A percentile compares a stretch with the other conserved stretches of the same genome.
Conservation (phyloP, 1,284 basidiomycete species). For the Ganoderma resinaceum region DNA sequence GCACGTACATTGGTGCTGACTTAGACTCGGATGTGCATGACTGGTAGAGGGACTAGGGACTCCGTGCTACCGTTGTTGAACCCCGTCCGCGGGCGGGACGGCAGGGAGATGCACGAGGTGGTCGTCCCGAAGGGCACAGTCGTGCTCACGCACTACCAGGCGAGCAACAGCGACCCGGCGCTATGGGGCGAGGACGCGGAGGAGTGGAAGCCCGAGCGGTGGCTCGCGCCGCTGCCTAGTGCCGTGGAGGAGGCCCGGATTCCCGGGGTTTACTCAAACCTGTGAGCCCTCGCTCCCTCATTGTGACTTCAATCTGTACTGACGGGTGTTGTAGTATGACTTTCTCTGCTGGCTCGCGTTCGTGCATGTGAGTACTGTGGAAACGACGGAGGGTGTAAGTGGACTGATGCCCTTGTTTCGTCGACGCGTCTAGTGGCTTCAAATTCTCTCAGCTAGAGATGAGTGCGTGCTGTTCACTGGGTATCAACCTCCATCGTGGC, state of each 20-base stretch:
- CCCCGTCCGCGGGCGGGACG: slow-evolving; percentile 8
- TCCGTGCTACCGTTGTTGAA: slow-evolving; percentile 5
- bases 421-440: slow-evolving; percentile 1
- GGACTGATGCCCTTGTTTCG: background rate
- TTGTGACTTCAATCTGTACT: background rate
- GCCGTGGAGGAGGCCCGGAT: slow-evolving; percentile 4
- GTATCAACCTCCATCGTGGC: background rate
- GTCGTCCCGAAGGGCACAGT: slow-evolving; percentile 2
- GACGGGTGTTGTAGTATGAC: slow-evolving; percentile 1
- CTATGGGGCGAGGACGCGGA: slow-evolving; percentile 11
- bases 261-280: slow-evolving; percentile 13
- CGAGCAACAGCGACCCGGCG: background rate
- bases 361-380: slow-evolving; percentile 1
- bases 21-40: background rate
- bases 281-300: background rate
- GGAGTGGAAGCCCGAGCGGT: slow-evolving; percentile 15
- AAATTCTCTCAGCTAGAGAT: slow-evolving; percentile 11
- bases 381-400: background rate
- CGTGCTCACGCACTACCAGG: slow-evolving; percentile 7
- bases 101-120: slow-evolving; percentile 4
- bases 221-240: slow-evolving; percentile 7
- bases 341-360: slow-evolving; percentile 2
- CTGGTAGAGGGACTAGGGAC: background rate
- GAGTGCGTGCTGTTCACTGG: background rate
- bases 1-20: background rate